These are phyloP conservation scores for Plenodomus tracheiphilus DNA, from an alignment of 2,329 filamentous ascomycete species.

Conservation along the genomic window DNA sequence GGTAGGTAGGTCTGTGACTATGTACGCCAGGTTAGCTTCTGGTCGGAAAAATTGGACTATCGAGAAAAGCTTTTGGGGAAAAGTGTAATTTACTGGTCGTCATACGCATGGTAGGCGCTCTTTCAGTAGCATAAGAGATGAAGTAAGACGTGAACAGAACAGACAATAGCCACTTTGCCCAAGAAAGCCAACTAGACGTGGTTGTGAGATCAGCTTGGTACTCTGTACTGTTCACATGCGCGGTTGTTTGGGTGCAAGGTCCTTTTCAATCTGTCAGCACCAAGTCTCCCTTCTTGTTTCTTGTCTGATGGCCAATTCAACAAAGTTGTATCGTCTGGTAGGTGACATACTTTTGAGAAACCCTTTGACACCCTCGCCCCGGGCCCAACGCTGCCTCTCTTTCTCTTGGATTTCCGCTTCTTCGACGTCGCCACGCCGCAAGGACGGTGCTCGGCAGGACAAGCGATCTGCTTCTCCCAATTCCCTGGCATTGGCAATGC, in stretches of 20 bases:
- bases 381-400: slow-evolving; percentile 11
- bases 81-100: slow-evolving; percentile 11
- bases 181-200: slow-evolving; percentile 11
- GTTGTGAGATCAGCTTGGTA: slow-evolving; percentile 16
- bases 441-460: slow-evolving; percentile 12
- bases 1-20: neutral
- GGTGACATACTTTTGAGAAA: slow-evolving; percentile 20
- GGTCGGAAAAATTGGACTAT: neutral
- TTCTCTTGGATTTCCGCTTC: slow-evolving; percentile 19
- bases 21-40: neutral
- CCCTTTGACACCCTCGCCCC: slow-evolving; percentile 34
- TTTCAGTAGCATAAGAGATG: slow-evolving; percentile 20
- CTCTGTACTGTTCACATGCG: slow-evolving; percentile 15
- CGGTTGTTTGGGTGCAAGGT: slow-evolving; percentile 35
- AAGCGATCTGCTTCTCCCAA: slow-evolving; percentile 28
- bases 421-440: slow-evolving; percentile 18
- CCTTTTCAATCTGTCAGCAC: slow-evolving; percentile 19
- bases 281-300: too few species aligned
- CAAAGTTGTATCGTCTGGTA: too few species aligned
- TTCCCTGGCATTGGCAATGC: slow-evolving; percentile 36
- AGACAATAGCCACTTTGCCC: slow-evolving; percentile 28
- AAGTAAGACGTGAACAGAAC: slow-evolving; percentile 30
- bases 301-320: too few species aligned
- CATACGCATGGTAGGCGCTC: slow-evolving; percentile 6
- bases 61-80: neutral